These are phyloP conservation scores for Arthroderma sp. DNA, from an alignment of 2,329 filamentous ascomycete genomes.

Conservation along the genomic window DNA sequence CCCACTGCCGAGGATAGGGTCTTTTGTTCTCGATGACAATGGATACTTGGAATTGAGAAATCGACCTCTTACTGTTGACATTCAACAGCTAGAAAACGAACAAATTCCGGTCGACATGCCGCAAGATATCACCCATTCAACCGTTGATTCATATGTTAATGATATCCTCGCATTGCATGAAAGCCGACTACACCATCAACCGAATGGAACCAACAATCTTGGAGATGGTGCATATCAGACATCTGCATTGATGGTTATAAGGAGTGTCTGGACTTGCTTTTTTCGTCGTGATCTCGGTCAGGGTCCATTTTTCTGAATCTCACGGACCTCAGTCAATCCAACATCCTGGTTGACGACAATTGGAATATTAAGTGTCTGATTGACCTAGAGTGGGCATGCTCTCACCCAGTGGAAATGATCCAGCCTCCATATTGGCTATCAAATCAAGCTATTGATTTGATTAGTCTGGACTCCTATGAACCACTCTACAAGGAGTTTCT, in stretches of 20 bases:
- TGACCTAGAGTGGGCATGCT: slow-evolving; percentile 23
- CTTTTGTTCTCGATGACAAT: slow-evolving; percentile 18
- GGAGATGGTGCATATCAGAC: slow-evolving; percentile 1
- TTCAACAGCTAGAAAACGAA: slow-evolving; percentile 17
- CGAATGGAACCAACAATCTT: slow-evolving; percentile 12
- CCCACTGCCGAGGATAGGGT: slow-evolving; percentile 22
- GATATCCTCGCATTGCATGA: slow-evolving; percentile 17
- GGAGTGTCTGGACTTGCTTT: slow-evolving; percentile 18
- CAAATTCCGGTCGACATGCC: slow-evolving; percentile 16
- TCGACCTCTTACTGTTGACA: slow-evolving; percentile 15
- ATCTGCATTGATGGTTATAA: slow-evolving; percentile 19
- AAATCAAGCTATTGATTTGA: slow-evolving; percentile 6
- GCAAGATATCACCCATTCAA: slow-evolving; percentile 14
- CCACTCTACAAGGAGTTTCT: slow-evolving; percentile 12
- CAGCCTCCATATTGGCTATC: slow-evolving; percentile 22
- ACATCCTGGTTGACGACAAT: slow-evolving; percentile 24
- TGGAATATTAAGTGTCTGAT: slow-evolving; percentile 23
- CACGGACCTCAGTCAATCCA: slow-evolving; percentile 19
- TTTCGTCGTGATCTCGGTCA: slow-evolving; percentile 1
- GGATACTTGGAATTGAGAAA: slow-evolving; percentile 15
- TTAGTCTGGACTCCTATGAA: slow-evolving; percentile 11
- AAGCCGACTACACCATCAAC: slow-evolving; percentile 16
- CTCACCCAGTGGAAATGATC: slow-evolving; percentile 18
- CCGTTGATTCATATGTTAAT: slow-evolving; percentile 15
- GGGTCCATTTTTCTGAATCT: slow-evolving; percentile 23